A percentile compares a stretch with the other conserved stretches of the same genome.
Conservation (phyloP, 169 alveolate species). For the Eimeria tenella region DNA sequence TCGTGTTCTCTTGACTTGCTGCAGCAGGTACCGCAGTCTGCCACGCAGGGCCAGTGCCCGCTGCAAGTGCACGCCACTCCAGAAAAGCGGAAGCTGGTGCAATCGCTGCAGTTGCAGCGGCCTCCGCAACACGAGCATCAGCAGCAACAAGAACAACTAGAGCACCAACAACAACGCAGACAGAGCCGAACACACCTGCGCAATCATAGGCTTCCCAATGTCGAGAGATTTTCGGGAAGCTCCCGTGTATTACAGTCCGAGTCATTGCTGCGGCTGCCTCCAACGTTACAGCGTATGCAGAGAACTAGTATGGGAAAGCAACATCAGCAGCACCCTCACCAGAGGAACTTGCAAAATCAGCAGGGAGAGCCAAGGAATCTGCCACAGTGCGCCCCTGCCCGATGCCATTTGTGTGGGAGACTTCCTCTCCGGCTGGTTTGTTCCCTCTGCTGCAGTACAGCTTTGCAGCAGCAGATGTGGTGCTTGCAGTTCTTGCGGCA, state of each 20-base stretch:
- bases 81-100: not conserved
- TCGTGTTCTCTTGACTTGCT: not conserved
- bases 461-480: constrained; percentile 12
- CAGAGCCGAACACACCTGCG: no score
- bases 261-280: no score
- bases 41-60: not conserved
- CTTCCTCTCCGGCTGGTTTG: not conserved
- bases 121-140: constrained; percentile 25
- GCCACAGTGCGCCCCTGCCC: not conserved
- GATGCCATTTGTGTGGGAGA: not conserved
- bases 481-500: not conserved
- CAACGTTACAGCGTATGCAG: no score
- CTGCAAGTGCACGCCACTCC: not conserved
- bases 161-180: not conserved
- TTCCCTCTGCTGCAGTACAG: not conserved
- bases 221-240: no score
- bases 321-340: not conserved
- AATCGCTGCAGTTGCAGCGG: not conserved
- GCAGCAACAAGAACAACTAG: not conserved
- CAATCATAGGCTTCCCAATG: no score
- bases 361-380: constrained; percentile 4
- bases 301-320: not conserved
- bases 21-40: constrained; percentile 16
- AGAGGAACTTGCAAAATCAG: not conserved
- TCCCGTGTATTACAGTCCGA: no score